phyloP scores from a whole-genome alignment of 805 yeast genomes.

The Metschnikowia anglica region DNA sequence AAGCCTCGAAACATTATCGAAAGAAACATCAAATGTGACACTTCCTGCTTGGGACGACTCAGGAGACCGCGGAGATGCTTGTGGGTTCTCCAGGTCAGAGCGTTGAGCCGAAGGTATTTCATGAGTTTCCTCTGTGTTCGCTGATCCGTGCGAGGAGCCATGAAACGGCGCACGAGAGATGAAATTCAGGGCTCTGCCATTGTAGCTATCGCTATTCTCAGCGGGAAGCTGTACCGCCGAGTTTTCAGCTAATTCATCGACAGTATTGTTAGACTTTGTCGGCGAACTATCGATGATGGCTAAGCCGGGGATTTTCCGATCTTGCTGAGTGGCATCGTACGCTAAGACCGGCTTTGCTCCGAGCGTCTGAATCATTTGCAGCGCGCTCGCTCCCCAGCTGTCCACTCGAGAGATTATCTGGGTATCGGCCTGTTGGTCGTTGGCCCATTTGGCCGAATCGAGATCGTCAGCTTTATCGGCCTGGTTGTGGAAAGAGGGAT shows the following conservation, averaged over 20 bases:
- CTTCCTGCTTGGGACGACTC: slow-evolving; percentile 7
- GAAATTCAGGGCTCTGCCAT: neutral
- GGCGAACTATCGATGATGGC: slow-evolving; percentile 10
- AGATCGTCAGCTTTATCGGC: neutral
- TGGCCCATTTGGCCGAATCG: neutral
- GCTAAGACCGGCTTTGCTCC: neutral
- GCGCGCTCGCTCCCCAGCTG: neutral
- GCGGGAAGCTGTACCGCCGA: too few species aligned
- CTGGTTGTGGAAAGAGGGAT: neutral
- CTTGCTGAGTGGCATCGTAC: slow-evolving; percentile 5
- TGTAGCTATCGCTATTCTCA: too few species aligned
- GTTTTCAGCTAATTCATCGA: neutral
- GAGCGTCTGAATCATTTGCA: neutral
- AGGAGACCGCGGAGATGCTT: too few species aligned
- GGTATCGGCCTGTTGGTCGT: neutral
- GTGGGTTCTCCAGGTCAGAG: too few species aligned
- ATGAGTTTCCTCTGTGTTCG: too few species aligned
- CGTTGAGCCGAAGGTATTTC: too few species aligned
- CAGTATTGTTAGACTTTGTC: slow-evolving; percentile 1
- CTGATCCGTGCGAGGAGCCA: neutral
- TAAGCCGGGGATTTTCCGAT: neutral
- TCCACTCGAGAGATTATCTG: neutral
- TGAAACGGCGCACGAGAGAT: neutral
- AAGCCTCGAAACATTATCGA: neutral
- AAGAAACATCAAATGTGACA: slow-evolving; percentile 10